phyloP scores from a whole-genome alignment of 805 yeast species.

The Scheffersomyces lignosus region DNA sequence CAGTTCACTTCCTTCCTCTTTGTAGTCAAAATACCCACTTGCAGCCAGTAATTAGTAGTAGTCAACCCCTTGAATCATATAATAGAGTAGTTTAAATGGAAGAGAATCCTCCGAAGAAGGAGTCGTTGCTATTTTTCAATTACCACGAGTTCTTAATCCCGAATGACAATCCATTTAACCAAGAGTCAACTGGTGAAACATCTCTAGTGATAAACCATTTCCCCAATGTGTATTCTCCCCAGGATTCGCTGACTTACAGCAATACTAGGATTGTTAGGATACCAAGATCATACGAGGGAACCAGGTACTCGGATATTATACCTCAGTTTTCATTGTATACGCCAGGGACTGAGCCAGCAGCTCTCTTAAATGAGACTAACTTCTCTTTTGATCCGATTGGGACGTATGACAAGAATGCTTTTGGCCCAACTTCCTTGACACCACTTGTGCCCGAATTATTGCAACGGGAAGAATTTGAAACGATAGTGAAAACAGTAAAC shows the following conservation, averaged over 20 bases:
- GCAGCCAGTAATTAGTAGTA: too few relatives aligned
- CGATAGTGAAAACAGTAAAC: conserved; percentile 49
- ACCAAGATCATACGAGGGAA: conserved; percentile 49
- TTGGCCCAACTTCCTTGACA: conserved; percentile 54
- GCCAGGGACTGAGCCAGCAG: conserved; percentile 70
- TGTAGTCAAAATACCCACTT: too few relatives aligned
- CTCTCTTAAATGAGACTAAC: conserved; percentile 26
- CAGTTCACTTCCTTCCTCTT: too few relatives aligned
- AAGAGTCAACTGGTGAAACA: conserved; percentile 17
- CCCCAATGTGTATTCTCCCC: conserved; percentile 53
- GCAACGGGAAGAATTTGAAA: conserved; percentile 33
- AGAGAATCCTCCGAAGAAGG: too few relatives aligned
- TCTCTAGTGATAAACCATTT: conserved; percentile 62
- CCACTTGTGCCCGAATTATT: conserved; percentile 36
- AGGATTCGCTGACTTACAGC: conserved; percentile 23
- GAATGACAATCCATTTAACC: conserved; percentile 22
- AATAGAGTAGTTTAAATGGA: too few relatives aligned
- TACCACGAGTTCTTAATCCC: conserved; percentile 59
- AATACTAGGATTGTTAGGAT: conserved; percentile 62
- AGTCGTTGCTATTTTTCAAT: conserved; percentile 51
- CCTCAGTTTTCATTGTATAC: conserved; percentile 56
- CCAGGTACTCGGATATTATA: conserved; percentile 31
- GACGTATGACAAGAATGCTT: conserved; percentile 39
- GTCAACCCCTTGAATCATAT: too few relatives aligned
- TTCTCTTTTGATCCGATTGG: conserved; percentile 39